Percentiles rank a stretch among this genome's conserved stretches.
Conservation (phyloP, 306 rosid species). For the Trifolium pratense region DNA sequence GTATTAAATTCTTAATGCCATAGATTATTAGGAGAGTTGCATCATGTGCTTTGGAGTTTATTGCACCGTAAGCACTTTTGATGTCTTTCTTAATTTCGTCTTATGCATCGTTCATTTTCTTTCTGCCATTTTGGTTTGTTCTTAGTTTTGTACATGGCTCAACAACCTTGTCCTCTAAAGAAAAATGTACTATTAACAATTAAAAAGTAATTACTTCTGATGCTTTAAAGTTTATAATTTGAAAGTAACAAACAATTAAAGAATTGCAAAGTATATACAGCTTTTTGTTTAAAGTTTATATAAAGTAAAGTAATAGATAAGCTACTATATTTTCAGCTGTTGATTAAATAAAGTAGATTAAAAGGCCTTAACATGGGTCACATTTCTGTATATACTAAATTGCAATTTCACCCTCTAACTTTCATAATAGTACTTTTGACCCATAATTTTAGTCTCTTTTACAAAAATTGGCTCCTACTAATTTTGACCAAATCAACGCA, state of each 20-base stretch:
- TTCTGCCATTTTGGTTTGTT: not conserved
- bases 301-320: not conserved
- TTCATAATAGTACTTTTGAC: too few relatives aligned
- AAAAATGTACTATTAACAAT: not conserved
- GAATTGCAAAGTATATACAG: not conserved
- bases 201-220: not conserved
- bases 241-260: not conserved
- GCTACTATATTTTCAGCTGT: not conserved
- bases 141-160: not conserved
- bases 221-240: not conserved
- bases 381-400: too few relatives aligned
- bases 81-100: slow-evolving; percentile 3
- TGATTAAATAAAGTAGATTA: not conserved
- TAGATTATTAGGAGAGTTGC: slow-evolving; percentile 15
- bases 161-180: not conserved
- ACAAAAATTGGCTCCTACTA: too few relatives aligned
- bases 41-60: slow-evolving; percentile 40
- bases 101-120: not conserved
- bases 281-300: not conserved
- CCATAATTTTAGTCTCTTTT: too few relatives aligned
- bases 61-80: not conserved
- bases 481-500: too few relatives aligned
- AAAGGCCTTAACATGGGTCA: not conserved
- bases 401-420: too few relatives aligned
- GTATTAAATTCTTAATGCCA: not conserved